Conservation (phyloP, 371 early-diverging fungal species). For the Mucor irregularis region DNA sequence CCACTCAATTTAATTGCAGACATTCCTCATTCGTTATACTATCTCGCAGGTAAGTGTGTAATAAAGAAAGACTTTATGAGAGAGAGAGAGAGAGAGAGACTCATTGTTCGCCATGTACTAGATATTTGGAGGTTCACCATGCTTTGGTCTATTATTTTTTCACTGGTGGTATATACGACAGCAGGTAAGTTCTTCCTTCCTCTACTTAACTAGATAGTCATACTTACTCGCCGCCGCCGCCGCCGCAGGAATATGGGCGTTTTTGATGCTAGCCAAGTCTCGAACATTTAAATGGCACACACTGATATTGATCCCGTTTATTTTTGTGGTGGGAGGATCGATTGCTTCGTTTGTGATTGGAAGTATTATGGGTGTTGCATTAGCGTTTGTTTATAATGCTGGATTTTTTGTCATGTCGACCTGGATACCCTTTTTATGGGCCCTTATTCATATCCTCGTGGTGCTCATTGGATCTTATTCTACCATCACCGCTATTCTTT, state of each 20-base stretch:
- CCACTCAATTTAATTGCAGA: conserved; percentile 44
- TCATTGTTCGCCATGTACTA: not conserved
- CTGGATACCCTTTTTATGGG: conserved; percentile 73
- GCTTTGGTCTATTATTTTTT: conserved; percentile 50
- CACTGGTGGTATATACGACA: conserved; percentile 41
- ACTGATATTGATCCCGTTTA: conserved; percentile 46
- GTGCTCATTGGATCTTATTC: conserved; percentile 65
- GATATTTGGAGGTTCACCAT: conserved; percentile 54
- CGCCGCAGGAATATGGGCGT: conserved; percentile 57
- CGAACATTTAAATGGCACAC: conserved; percentile 53
- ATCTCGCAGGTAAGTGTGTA: conserved; percentile 33
- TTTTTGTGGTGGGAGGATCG: conserved; percentile 55
- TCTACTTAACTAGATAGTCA: not conserved
- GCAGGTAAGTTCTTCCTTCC: too few relatives aligned
- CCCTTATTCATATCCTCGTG: conserved; percentile 63
- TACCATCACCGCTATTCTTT: conserved; percentile 65
- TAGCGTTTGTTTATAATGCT: conserved; percentile 62
- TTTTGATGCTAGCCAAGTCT: conserved; percentile 51
- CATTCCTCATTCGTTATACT: conserved; percentile 49
- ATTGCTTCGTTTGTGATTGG: conserved; percentile 61
- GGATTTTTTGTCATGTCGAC: conserved; percentile 70
- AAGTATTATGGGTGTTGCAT: conserved; percentile 59
- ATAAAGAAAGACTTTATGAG: not conserved
- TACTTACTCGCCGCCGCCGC: too few relatives aligned
- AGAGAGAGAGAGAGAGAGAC: not conserved